These are phyloP conservation scores for Xanthoconium stramineum DNA, from an alignment of 768 basidiomycete genomes.

Conservation along the genomic window DNA sequence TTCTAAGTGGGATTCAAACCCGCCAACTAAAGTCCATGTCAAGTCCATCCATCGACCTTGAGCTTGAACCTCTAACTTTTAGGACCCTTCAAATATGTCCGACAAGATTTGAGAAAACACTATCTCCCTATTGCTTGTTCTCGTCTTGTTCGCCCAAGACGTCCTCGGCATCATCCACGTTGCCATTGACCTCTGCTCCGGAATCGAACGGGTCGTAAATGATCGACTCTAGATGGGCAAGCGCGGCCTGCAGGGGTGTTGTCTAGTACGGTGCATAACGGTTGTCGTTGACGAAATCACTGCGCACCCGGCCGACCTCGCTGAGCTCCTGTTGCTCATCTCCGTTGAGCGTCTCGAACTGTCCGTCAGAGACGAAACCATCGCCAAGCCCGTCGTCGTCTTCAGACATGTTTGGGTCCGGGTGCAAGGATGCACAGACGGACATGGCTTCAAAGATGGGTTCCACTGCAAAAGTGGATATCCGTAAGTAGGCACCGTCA, in stretches of 20 bases:
- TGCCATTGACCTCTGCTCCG: conserved; percentile 15
- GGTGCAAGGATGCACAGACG: conserved; percentile 79
- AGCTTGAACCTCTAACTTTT: too few species aligned
- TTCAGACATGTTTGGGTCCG: conserved; percentile 47
- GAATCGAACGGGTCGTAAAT: conserved; percentile 51
- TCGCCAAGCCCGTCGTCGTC: conserved; percentile 44
- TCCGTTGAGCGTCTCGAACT: conserved; percentile 50
- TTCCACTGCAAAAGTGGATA: conserved; percentile 53
- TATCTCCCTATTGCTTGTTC: conserved; percentile 1
- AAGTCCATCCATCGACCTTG: too few species aligned
- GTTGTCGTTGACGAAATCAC: conserved; percentile 72
- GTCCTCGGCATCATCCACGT: conserved; percentile 12
- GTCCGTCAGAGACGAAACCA: conserved; percentile 50
- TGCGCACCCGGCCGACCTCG: conserved; percentile 92
- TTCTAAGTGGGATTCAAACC: too few species aligned
- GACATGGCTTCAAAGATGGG: conserved; percentile 86
- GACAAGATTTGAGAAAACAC: too few species aligned
- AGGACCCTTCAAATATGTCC: too few species aligned
- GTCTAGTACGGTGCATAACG: conserved; percentile 87
- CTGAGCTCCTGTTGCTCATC: conserved; percentile 70
- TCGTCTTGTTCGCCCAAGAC: conserved; percentile 15
- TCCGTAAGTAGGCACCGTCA: conserved; percentile 1
- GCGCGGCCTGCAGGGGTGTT: conserved; percentile 62
- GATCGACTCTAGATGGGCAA: conserved; percentile 80
- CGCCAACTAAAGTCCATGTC: too few species aligned